phyloP scores from a whole-genome alignment of 306 rosid species.

The Ammopiptanthus mongolicus region DNA sequence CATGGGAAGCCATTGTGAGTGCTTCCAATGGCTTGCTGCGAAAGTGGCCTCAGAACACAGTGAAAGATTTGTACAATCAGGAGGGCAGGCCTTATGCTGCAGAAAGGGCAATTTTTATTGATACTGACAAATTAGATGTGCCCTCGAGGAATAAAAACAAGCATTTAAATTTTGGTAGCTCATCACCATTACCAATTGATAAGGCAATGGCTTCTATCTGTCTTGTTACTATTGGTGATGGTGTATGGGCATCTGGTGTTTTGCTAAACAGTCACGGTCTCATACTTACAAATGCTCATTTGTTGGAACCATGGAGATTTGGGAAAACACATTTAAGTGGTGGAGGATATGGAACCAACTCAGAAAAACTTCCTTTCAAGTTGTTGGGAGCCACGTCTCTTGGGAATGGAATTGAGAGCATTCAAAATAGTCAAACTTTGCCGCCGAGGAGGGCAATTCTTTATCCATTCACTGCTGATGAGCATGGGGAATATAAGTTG shows the following conservation, averaged over 20 bases:
- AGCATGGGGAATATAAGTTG: slow-evolving; percentile 29
- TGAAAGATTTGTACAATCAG: slow-evolving; percentile 32
- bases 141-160: slow-evolving; percentile 13
- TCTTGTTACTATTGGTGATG: slow-evolving; percentile 78
- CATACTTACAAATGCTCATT: slow-evolving; percentile 90
- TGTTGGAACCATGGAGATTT: slow-evolving; percentile 91
- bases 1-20: slow-evolving; percentile 82
- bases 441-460: slow-evolving; percentile 15
- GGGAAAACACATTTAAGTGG: slow-evolving; percentile 53
- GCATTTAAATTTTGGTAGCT: slow-evolving; percentile 24
- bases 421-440: slow-evolving; percentile 26
- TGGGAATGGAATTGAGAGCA: slow-evolving; percentile 22
- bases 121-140: slow-evolving; percentile 24
- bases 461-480: slow-evolving; percentile 30
- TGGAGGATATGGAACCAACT: slow-evolving; percentile 32
- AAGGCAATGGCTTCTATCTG: slow-evolving; percentile 78
- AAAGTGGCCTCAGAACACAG: slow-evolving; percentile 39
- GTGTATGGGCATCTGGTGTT: slow-evolving; percentile 94
- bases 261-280: slow-evolving; percentile 74
- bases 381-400: slow-evolving; percentile 27
- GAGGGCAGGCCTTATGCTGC: slow-evolving; percentile 28
- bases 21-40: slow-evolving; percentile 64
- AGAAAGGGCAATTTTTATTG: slow-evolving; percentile 24
- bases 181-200: slow-evolving; percentile 49
- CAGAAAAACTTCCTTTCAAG: slow-evolving; percentile 22